phyloP scores from a whole-genome alignment of 139 green algal genomes.

The Picochlorum sp. region DNA sequence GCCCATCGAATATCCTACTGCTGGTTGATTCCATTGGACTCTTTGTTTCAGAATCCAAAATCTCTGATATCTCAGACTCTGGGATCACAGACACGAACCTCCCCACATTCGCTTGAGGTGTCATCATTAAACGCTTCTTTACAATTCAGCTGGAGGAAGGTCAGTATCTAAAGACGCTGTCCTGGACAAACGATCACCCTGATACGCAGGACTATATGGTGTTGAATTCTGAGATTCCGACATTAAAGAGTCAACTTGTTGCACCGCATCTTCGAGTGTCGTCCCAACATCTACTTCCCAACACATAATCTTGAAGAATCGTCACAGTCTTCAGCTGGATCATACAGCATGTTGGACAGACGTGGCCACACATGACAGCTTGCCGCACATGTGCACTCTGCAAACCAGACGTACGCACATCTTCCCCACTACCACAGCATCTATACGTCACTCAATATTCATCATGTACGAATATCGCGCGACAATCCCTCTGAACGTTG shows the following conservation, averaged over 20 bases:
- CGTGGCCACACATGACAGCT: neutral
- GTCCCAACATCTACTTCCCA: conserved; percentile 34
- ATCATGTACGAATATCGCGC: conserved; percentile 39
- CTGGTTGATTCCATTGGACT: too few species aligned
- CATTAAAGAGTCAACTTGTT: conserved; percentile 19
- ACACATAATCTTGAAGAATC: conserved; percentile 27
- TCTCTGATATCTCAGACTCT: neutral
- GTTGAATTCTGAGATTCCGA: neutral
- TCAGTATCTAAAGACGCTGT: neutral
- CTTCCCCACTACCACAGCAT: neutral
- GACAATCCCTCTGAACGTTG: conserved; percentile 40
- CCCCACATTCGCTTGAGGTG: neutral
- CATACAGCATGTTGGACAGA: neutral
- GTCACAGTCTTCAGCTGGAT: neutral
- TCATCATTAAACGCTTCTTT: neutral
- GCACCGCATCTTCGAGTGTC: conserved; percentile 22
- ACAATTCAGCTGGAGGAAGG: neutral
- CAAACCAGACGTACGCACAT: too few species aligned
- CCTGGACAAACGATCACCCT: neutral
- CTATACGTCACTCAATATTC: conserved; percentile 4
- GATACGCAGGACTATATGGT: neutral
- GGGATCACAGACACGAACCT: neutral
- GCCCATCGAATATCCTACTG: neutral
- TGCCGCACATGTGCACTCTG: neutral
- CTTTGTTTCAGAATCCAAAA: too few species aligned